Evolutionary conservation across 306 rosid genomes (phyloP), one percentile per base, ranked within the genome.

Genomic region (Rubus idaeus): DNA sequence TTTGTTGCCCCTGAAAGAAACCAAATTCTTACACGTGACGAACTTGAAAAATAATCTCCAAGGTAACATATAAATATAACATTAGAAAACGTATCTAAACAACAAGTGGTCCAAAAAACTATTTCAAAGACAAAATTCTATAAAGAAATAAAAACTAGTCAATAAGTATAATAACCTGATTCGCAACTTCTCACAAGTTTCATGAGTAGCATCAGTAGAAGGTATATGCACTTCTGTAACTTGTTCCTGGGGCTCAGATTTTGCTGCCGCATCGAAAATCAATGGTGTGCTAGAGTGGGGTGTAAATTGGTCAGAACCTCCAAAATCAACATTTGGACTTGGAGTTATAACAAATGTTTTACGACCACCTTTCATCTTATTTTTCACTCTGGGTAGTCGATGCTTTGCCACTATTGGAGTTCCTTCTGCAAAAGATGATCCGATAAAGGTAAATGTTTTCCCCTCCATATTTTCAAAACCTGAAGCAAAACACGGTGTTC

Each of bases 101-200:
- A 76, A 13, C 61, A 11, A 81, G 83, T 74, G 60, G 53, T 76
- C 35, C 18, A 77, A 12, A 41, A 50, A 67, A 78, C 17, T 30
- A 70, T 30, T 50, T 56, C 45, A 64, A 63, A 61, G 13, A 44
- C 40, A 74, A 35, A 62, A 71, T 71, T 55, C 42, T 53, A 12
- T 21, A 46, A 72, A 3, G 20, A 74, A n/a, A 21, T 20, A 69
- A 42, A 46, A 21, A 50, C 61, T 21, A 40, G 56, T 68, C 68
- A 17, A 21, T 7, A 68, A 73, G 20, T 53, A 53, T 39, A 42
- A 56, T 73, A 73, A 95, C 98, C 98, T 89, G 84, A 87, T 80
- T 77, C 93, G 91, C 96, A 96, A 89, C 67, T 83, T 87, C 74
- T 92, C 90, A 81, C 97, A 95, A 73, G 81, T 82, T 84, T 89